These are phyloP conservation scores for Climacium dendroides DNA, from an alignment of 225 moss, liverwort and hornwort genomes.

Conservation along the genomic window DNA sequence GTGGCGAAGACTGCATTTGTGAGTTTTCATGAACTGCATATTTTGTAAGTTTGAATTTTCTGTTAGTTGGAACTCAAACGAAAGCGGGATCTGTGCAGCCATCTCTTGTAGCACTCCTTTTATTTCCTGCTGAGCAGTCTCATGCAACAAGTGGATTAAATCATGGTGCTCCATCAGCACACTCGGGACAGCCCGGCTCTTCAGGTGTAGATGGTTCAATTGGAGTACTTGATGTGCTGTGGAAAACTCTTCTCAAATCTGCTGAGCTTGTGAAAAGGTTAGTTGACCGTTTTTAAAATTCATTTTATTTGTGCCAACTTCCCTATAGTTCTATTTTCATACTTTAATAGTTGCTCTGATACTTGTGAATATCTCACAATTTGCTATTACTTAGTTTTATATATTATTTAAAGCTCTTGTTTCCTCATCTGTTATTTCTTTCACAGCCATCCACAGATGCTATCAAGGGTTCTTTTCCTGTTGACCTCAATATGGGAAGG, in stretches of 20 bases:
- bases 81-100: conserved; percentile 42
- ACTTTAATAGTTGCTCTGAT: not conserved
- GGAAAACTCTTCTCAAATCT: conserved; percentile 54
- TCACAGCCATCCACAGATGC: conserved; percentile 58
- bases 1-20: not conserved
- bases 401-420: not conserved
- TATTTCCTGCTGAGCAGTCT: conserved; percentile 60
- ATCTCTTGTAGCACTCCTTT: conserved; percentile 68
- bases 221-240: conserved; percentile 60
- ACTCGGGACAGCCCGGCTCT: conserved; percentile 6
- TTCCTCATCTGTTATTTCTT: not conserved
- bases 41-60: not conserved
- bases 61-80: not conserved
- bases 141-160: conserved; percentile 10
- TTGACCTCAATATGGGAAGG: conserved; percentile 86
- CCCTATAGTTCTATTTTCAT: not conserved
- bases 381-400: not conserved
- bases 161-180: not conserved
- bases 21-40: not conserved
- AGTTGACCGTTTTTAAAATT: not conserved
- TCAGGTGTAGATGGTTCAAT: not conserved
- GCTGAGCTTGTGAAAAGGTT: conserved; percentile 48
- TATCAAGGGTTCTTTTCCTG: conserved; percentile 71
- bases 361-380: not conserved
- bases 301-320: not conserved